Base-by-base conservation (phyloP, 148 eudicot genomes). In the Camellia lanceoleosa region DNA sequence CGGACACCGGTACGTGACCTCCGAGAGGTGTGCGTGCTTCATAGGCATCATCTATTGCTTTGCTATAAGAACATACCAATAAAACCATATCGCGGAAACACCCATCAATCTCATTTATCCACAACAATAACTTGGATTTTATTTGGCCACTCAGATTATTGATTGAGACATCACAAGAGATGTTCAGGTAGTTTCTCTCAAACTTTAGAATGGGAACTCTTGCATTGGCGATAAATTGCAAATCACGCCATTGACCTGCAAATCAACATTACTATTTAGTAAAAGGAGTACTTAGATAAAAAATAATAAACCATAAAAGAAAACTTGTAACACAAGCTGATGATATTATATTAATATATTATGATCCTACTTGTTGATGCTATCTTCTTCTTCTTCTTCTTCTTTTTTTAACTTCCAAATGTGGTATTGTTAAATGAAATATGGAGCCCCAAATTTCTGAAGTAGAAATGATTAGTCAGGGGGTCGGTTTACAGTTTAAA, bases 111-210 rank as follows among this genome's bases (percentile, higher is more conserved):
- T 71, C 85, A 77, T 90, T 92, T 80, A 97, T 90, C 99, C 98
- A 90, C 63, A 82, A 84, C 79, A 97, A 82, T 68, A 91, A 80
- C 76, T 92, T 97, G 51, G 99, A 92, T 88, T 97, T 97, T 97
- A 97, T 93, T 62, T 90, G 97, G 54, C 98, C 99, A 38, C 81
- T 89, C 84, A 93, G 73, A 81, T 96, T 96, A 76, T 88, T 91
- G 71, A 96, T 87, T 63, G 94, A 96, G 62, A 96, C 82, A 79
- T 96, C 99, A 84, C 99, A 96, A 43, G 99, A 92, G 77, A 96
- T 90, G 82, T 92, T 89, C 69, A 71, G 80, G 68, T 64, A 42
- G 76, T 20, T 89, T 82, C 86, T 85, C 84, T 88, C 89, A 18
- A 89, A 90, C 84, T 91, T 96, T 66, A 96, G 79, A 80, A 96